phyloP scores from a whole-genome alignment of 73 alveolate species.

The Tetrahymena borealis region DNA sequence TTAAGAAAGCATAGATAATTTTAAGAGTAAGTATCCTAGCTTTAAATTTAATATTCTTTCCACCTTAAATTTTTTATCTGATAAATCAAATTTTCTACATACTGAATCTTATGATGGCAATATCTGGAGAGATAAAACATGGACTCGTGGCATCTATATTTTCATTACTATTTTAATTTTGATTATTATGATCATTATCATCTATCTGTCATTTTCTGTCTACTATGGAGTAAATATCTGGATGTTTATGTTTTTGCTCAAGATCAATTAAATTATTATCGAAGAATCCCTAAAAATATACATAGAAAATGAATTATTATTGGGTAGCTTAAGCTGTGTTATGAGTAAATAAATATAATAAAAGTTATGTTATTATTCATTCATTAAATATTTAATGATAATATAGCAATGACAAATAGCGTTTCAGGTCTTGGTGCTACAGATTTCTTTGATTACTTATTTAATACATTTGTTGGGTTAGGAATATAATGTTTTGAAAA shows the following conservation, averaged over 20 bases:
- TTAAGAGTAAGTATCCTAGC: neutral
- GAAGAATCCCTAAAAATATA: slow-evolving; percentile 52
- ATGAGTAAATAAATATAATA: neutral
- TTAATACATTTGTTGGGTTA: neutral
- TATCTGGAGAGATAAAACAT: slow-evolving; percentile 68
- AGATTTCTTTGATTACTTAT: neutral
- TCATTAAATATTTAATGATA: neutral
- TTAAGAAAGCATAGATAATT: neutral
- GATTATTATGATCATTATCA: slow-evolving; percentile 37
- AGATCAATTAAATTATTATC: slow-evolving; percentile 55
- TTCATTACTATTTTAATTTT: slow-evolving; percentile 57
- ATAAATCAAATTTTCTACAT: neutral
- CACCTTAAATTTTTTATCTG: neutral
- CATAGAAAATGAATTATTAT: slow-evolving; percentile 58
- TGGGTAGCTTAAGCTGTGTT: neutral
- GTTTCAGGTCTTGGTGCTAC: neutral
- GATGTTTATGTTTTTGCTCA: slow-evolving; percentile 60
- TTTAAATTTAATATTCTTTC: neutral
- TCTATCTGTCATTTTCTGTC: slow-evolving; percentile 64
- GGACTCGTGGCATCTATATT: slow-evolving; percentile 65
- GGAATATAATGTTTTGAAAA: neutral
- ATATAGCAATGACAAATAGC: neutral
- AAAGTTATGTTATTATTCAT: neutral
- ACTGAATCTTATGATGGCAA: slow-evolving; percentile 76
- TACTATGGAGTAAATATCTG: slow-evolving; percentile 57